Base-by-base conservation (phyloP, 768 basidiomycete species). In the Myochromella boudieri region DNA sequence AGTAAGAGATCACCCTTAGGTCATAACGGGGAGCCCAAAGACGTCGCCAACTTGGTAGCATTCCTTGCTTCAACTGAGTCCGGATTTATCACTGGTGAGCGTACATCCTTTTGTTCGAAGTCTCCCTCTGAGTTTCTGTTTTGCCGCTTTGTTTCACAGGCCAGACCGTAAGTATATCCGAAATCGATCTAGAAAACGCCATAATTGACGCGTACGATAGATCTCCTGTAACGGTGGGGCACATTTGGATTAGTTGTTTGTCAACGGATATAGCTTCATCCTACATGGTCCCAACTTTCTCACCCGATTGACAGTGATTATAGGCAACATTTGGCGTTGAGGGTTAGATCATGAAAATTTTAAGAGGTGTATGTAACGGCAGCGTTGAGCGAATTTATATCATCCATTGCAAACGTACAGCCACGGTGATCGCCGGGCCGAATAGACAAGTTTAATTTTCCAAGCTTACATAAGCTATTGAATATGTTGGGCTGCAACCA, bases 31-130 rank as follows among this genome's bases (percentile, higher is more conserved):
- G 31, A 40, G 3, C 54, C 60, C 24, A 49, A 63, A 6, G 72
- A 71, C 26, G 31, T 73, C n/a, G 68, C 68, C 1, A 56, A 48
- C 14, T 59, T 74, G 0, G 72, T 73, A 3, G 59, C 66, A 5
- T 73, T 63, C 48, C 53, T 74, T 15, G 66, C 48, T 1, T 66
- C 65, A 1, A 58, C 63, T 3, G 63, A 66, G 15, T 61, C 70
- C 10, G 55, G 55, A 48, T 65, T 58, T 20, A 34, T 73, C 46
- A 71, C 68, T 37, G 69, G 70, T 61, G 37, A 36, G 52, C n/a
- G 21, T 4, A 11, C 28, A 6, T 46, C 24, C 11, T 29, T 3
- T 46, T 8, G 4, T n/a, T 6, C 33, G 33, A 6, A 34, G 18
- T 34, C 5, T 6, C 6, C 14, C 18, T 6, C 14, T 34, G 33